These are phyloP conservation scores for Colletotrichum magnum DNA, from an alignment of 2,329 filamentous ascomycete genomes.

Conservation along the genomic window DNA sequence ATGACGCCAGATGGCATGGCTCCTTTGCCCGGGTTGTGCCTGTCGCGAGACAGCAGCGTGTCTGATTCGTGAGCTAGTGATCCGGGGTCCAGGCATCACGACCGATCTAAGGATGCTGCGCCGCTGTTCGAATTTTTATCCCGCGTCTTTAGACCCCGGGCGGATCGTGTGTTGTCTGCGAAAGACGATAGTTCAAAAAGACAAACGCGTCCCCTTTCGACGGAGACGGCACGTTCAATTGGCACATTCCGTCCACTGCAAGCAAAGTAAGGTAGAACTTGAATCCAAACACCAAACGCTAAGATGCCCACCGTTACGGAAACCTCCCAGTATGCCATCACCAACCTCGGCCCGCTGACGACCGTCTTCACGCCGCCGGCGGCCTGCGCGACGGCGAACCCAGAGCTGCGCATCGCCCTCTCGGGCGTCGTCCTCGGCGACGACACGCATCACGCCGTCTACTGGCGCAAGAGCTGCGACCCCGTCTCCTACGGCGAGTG, in stretches of 20 bases:
- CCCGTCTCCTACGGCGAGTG: conserved; percentile 39
- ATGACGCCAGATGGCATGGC: conserved; percentile 6
- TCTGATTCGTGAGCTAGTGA: neutral
- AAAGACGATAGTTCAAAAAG: neutral
- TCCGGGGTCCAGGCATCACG: neutral
- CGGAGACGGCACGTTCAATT: neutral
- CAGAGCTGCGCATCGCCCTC: conserved; percentile 19
- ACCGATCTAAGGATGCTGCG: neutral
- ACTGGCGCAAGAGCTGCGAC: conserved; percentile 28
- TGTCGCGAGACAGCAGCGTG: neutral
- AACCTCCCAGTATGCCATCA: conserved; percentile 41
- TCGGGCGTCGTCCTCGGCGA: neutral
- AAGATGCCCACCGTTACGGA: conserved; percentile 46
- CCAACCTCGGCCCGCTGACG: conserved; percentile 49
- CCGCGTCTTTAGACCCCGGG: neutral
- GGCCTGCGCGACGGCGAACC: conserved; percentile 42
- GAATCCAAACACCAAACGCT: neutral
- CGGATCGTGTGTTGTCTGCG: neutral
- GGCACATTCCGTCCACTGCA: neutral
- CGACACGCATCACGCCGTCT: neutral
- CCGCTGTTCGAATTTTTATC: neutral
- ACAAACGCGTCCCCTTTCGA: neutral
- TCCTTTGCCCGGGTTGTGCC: conserved; percentile 19
- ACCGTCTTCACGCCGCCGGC: conserved; percentile 47
- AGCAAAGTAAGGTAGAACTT: neutral